Conservation (phyloP, 257 asterid species). For the Salvia rosmarinus region DNA sequence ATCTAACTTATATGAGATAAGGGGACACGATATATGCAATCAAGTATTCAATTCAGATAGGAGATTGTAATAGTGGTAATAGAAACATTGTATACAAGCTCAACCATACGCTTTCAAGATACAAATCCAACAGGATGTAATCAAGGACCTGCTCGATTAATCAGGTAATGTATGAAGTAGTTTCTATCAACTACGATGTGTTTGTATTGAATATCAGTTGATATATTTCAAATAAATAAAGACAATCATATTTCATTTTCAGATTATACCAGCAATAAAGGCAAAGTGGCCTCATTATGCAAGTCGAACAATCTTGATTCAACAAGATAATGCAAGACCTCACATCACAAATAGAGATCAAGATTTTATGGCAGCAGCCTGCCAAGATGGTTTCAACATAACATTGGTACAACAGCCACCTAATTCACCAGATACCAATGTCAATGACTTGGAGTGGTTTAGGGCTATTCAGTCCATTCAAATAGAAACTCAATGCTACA, state of each 20-base stretch:
- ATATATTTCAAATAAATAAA: no score
- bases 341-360: neutral
- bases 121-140: no score
- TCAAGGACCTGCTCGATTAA: neutral
- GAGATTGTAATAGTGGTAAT: no score
- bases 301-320: neutral
- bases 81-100: no score
- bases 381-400: neutral
- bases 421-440: neutral
- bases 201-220: neutral
- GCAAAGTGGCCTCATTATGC: neutral
- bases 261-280: neutral
- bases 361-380: neutral
- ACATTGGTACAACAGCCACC: slow-evolving; percentile 6
- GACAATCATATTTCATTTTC: neutral
- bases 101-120: no score
- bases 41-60: no score
- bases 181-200: neutral
- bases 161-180: neutral
- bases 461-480: neutral
- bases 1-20: no score
- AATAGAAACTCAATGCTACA: neutral
- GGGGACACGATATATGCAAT: no score
- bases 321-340: neutral
- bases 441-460: neutral